Percentiles rank a stretch among this genome's conserved stretches.
These are phyloP conservation scores for Detonula confervacea DNA, from an alignment of 352 stramenopile genomes.

Conservation along the genomic window DNA sequence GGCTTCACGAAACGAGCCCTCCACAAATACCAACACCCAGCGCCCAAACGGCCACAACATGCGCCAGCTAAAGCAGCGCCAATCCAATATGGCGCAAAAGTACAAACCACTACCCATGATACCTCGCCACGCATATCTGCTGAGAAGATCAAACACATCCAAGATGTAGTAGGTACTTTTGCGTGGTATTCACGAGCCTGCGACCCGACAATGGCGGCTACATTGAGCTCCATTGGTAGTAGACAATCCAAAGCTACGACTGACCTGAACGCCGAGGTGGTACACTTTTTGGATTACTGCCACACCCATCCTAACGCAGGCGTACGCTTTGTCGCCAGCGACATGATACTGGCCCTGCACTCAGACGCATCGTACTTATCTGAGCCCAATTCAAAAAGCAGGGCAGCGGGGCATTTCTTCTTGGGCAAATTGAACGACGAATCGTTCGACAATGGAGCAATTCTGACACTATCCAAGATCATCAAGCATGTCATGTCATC, in stretches of 20 bases:
- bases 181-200: constrained; percentile 40
- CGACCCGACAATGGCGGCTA: constrained; percentile 19
- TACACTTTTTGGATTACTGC: constrained; percentile 22
- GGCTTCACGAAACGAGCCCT: constrained; percentile 24
- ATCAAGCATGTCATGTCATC: constrained; percentile 5
- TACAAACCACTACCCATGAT: neutral
- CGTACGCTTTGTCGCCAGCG: constrained; percentile 21
- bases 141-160: constrained; percentile 7
- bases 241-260: constrained; percentile 32
- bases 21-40: constrained; percentile 11
- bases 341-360: constrained; percentile 46
- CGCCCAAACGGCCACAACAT: constrained; percentile 11
- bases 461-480: neutral
- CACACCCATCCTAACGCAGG: constrained; percentile 46
- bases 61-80: neutral
- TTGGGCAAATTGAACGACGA: too few species aligned
- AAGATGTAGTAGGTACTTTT: constrained; percentile 42
- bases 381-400: constrained; percentile 19
- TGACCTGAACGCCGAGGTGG: constrained; percentile 9
- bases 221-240: neutral
- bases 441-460: neutral
- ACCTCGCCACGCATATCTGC: neutral
- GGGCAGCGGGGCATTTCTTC: constrained; percentile 21
- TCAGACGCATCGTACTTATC: constrained; percentile 39
- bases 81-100: neutral